Base-by-base conservation (phyloP, 352 stramenopile genomes). In the Phytophthora sojae region DNA sequence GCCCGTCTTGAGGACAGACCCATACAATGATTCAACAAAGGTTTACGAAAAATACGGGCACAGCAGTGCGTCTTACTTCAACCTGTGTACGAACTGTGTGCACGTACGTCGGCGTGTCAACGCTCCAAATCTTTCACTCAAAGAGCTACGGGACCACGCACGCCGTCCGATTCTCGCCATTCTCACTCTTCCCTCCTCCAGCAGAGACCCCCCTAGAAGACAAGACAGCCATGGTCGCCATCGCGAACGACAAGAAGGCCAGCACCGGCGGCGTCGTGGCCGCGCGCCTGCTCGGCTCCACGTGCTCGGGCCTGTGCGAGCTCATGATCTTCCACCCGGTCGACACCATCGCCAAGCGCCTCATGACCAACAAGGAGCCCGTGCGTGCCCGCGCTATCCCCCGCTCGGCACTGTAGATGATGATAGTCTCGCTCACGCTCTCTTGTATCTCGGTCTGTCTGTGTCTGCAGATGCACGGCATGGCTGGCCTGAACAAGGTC, bases 321-420 rank as follows among this genome's bases (percentile, higher is more conserved):
- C 92, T 99, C 50, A 86, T 97, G 70, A 91, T 99, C 60, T 99
- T 99, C 81, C 96, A 99, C 81, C 94, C 95, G 3, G 94, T 99
- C 49, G 95, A 99, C 77, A 99, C 96, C 25, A 85, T 98, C 26
- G 95, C 96, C 54, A 99, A 99, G 81, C 94, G 95, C 35, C 77
- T 99, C 37, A 99, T 99, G 96, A 97, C 88, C 66, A 97, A 97
- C 85, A 93, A 92, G 64, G 85, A 91, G 53, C 52, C 69, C 11
- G 74, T 83, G 37, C 45, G 83, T 75, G 6, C 30, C 30, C 6
- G 23, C 45, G 55, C 57, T 8, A 19, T 4, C 30, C 9, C 26
- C 17, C n/a, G 9, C 47, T 2, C 2, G 8, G 2, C 6, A 14
- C n/a, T 21, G 44, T 25, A 21, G 15, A 14, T 11, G 17, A 50